phyloP scores from a whole-genome alignment of 176 grass and related monocot species.

The Triticum urartu region DNA sequence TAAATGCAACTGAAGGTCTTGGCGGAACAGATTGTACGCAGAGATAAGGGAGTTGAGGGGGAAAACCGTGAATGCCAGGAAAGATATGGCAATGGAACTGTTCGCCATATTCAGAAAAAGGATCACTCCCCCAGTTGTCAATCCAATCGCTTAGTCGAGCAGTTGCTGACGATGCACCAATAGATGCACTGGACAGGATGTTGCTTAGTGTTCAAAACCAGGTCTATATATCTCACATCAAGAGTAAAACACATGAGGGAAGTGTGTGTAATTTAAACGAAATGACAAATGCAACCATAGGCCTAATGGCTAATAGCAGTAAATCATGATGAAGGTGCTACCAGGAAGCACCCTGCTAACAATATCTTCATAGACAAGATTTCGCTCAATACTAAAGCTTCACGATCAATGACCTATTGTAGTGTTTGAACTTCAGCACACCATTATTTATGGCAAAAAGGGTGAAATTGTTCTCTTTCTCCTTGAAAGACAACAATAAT shows the following conservation, averaged over 20 bases:
- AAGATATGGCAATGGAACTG: conserved; percentile 74
- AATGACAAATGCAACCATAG: background rate
- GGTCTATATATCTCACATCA: too few species aligned
- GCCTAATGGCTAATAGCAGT: background rate
- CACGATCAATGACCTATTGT: too few species aligned
- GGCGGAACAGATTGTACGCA: conserved; percentile 63
- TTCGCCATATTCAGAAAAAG: background rate
- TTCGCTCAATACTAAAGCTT: too few species aligned
- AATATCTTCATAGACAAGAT: background rate
- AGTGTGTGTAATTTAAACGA: background rate
- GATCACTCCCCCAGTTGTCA: conserved; percentile 66
- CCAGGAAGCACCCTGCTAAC: background rate
- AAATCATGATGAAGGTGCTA: background rate
- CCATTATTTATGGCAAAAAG: too few species aligned
- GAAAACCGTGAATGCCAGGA: conserved; percentile 79
- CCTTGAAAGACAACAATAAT: too few species aligned
- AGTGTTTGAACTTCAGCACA: too few species aligned
- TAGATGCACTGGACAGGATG: too few species aligned
- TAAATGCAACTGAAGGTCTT: conserved; percentile 34
- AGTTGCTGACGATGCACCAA: conserved; percentile 60
- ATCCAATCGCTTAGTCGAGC: conserved; percentile 65
- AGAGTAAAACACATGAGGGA: background rate
- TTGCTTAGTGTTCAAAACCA: too few species aligned
- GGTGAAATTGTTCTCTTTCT: too few species aligned
- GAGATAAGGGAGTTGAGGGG: conserved; percentile 43